These are phyloP conservation scores for Aspergillus sclerotialis DNA, from an alignment of 2,329 filamentous ascomycete genomes.

Conservation along the genomic window DNA sequence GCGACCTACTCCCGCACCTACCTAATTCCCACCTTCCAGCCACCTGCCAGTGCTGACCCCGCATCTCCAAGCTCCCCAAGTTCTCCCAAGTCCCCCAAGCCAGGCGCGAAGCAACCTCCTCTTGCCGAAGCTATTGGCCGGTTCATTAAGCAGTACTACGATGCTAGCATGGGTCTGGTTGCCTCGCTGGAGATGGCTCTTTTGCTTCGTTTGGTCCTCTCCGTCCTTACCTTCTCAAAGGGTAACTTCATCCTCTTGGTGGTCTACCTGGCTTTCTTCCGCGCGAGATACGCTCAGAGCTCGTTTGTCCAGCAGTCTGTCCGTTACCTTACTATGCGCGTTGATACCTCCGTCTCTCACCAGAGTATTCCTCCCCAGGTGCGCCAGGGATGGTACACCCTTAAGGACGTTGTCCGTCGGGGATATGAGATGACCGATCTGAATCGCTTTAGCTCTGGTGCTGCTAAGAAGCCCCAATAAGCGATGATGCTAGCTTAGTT, in stretches of 20 bases:
- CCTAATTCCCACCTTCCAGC: slow-evolving; percentile 78
- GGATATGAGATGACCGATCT: slow-evolving; percentile 75
- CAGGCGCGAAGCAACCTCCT: slow-evolving; percentile 48
- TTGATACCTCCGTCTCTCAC: slow-evolving; percentile 75
- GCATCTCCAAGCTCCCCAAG: slow-evolving; percentile 48
- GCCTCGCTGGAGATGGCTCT: slow-evolving; percentile 80
- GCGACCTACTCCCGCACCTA: slow-evolving; percentile 93
- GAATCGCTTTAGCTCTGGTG: slow-evolving; percentile 49
- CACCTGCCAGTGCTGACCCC: slow-evolving; percentile 45
- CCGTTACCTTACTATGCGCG: slow-evolving; percentile 61
- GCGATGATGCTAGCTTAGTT: neutral
- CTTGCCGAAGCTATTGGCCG: slow-evolving; percentile 76
- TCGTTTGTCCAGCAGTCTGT: slow-evolving; percentile 84
- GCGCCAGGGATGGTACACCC: slow-evolving; percentile 69
- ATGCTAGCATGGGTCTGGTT: slow-evolving; percentile 89
- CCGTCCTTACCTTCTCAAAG: slow-evolving; percentile 79
- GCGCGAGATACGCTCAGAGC: slow-evolving; percentile 84
- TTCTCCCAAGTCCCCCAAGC: slow-evolving; percentile 47
- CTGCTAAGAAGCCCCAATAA: slow-evolving; percentile 44
- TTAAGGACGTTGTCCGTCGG: slow-evolving; percentile 67
- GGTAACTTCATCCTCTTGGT: slow-evolving; percentile 82
- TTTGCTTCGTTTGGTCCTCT: slow-evolving; percentile 74
- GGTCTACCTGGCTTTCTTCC: slow-evolving; percentile 87
- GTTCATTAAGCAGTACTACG: slow-evolving; percentile 98
- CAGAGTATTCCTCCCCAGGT: slow-evolving; percentile 78